Base-by-base conservation (phyloP, 2,329 filamentous ascomycete genomes). In the Sphaerulina populicola region DNA sequence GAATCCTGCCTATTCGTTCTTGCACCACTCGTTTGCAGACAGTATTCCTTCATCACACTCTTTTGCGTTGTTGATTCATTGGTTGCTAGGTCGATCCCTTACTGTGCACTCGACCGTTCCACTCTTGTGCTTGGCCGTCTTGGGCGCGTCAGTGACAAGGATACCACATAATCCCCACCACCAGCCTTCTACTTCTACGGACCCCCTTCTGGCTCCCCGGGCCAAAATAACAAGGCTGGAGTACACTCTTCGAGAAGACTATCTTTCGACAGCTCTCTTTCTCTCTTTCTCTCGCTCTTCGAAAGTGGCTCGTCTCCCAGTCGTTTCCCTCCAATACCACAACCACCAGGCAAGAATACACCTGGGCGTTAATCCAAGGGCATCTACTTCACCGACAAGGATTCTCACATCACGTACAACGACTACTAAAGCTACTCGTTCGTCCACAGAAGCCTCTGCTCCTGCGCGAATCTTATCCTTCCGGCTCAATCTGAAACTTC, bases 101-200 rank as follows among this genome's bases (percentile, higher is more conserved):
- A 7, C 23, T 29, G 59, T 60, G 57, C 56, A 51, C 38, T 50
- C 56, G 51, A 54, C 56, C 52, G 42, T 55, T 55, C 56, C 59
- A 54, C 51, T 62, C 57, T 38, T 60, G 57, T 50, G 46, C 47
- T 47, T 51, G 39, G 37, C 54, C 47, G 41, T 57, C 10, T 47
- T 58, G 36, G 57, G 52, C 35, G 53, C 51, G 43, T 31, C 48
- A 72, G 52, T 57, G 35, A 56, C 58, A 52, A 47, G 55, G 57
- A 47, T 57, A 41, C 51, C 57, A 52, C 49, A 53, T 49, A 49
- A 43, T 45, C 39, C 23, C 23, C 6, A 47, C 30, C 37, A 51
- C 52, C 54, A 52, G 47, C 52, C 47, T 49, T 44, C 44, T 37
- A 30, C 33, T 38, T 12, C n/a, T 35, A 35, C 50, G 39, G 48